Percentiles rank a stretch among this genome's conserved stretches.
Evolutionary conservation across 2,329 filamentous ascomycete genomes (phyloP).

Genomic region (Sporothrix luriei): DNA sequence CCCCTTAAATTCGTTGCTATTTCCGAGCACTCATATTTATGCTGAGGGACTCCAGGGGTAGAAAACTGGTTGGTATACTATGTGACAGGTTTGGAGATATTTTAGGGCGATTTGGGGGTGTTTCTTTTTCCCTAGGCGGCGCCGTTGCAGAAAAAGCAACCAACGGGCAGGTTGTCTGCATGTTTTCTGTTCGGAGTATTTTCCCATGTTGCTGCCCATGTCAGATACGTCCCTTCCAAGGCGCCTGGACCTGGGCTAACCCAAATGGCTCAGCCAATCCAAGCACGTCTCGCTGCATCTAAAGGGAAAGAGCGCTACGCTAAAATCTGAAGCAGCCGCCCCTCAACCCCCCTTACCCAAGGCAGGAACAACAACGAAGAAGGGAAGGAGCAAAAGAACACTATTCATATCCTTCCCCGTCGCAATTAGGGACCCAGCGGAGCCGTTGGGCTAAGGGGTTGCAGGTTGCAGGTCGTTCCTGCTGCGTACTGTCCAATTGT

Average conservation of each 20-base stretch:
- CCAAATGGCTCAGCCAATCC: constrained; percentile 3
- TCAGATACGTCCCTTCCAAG: constrained; percentile 12
- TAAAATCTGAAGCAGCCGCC: constrained; percentile 29
- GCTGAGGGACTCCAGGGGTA: background rate
- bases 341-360: constrained; percentile 5
- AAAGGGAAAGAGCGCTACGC: constrained; percentile 26
- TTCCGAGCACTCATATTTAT: background rate
- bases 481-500: background rate
- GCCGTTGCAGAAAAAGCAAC: constrained; percentile 19
- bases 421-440: constrained; percentile 11
- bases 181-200: background rate
- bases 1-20: background rate
- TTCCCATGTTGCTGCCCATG: background rate
- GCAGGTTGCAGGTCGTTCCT: constrained; percentile 14
- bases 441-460: constrained; percentile 17
- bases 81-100: background rate
- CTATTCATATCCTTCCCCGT: background rate
- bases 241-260: constrained; percentile 8
- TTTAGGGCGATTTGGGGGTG: background rate
- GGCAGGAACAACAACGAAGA: constrained; percentile 20
- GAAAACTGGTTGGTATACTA: background rate
- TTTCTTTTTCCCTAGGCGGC: background rate
- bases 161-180: background rate
- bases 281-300: background rate
- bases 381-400: constrained; percentile 14